These are phyloP conservation scores for Penicillium palitans DNA, from an alignment of 2,329 filamentous ascomycete species.

Conservation along the genomic window DNA sequence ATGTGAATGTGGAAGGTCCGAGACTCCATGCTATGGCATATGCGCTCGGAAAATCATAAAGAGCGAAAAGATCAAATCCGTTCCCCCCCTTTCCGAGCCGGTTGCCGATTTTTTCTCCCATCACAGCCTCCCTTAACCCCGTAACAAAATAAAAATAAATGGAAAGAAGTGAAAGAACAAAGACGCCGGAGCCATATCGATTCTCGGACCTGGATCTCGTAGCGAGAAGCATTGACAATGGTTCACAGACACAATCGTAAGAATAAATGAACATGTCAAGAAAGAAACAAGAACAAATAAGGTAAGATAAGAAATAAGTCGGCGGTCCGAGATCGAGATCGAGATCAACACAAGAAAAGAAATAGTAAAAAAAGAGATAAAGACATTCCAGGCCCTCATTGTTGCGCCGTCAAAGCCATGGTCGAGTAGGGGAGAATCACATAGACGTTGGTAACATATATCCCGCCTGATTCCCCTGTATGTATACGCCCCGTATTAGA, in stretches of 20 bases:
- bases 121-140: background rate
- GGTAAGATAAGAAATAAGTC: slow-evolving; percentile 17
- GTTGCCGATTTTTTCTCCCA: background rate
- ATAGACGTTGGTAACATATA: slow-evolving; percentile 33
- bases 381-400: slow-evolving; percentile 26
- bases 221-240: slow-evolving; percentile 18
- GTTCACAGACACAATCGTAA: slow-evolving; percentile 16
- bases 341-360: slow-evolving; percentile 14
- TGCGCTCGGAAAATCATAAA: slow-evolving; percentile 2
- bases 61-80: background rate
- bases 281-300: slow-evolving; percentile 16
- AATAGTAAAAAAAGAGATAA: slow-evolving; percentile 18
- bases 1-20: background rate
- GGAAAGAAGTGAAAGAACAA: slow-evolving; percentile 10
- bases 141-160: slow-evolving; percentile 1
- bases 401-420: slow-evolving; percentile 36
- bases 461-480: slow-evolving; percentile 36
- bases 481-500: slow-evolving; percentile 41
- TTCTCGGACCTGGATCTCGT: slow-evolving; percentile 9
- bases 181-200: slow-evolving; percentile 6
- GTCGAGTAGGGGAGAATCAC: slow-evolving; percentile 26
- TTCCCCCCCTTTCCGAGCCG: background rate
- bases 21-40: background rate
- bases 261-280: slow-evolving; percentile 21
- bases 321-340: slow-evolving; percentile 2